Evolutionary conservation across 164 flowering plant genomes (phyloP), one percentile per base, ranked within the genome.

Genomic region (Platanus orientalis): DNA sequence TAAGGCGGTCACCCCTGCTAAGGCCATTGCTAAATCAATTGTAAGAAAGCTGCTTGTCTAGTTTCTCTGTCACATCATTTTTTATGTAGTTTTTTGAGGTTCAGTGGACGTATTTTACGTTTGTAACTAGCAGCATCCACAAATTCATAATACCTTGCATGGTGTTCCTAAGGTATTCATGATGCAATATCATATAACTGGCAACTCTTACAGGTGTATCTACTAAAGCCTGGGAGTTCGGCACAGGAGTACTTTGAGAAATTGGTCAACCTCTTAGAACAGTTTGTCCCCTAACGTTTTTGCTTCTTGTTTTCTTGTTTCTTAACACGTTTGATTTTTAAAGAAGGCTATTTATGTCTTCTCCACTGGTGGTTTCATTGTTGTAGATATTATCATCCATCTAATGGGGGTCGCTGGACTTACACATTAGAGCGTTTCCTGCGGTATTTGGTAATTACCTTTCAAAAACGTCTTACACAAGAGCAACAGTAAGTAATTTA

Each of bases 341-440:
- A 25, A 21, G 20, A n/a, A 11, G 36, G 23, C 34, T 29, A 24
- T 70, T 70, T 59, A 24, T 51, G 24, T 27, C 64, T 47, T 21
- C 39, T 65, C 20, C 26, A 1, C 48, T 36, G 19, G 39, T 58
- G 62, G 59, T 58, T 54, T 71, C n/a, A 23, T 65, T 64, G 30
- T 49, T 71, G 29, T 70, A 95, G 99, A 72, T 95, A 87, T 76
- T 95, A 91, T 73, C 99, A 95, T 73, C 99, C 99, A 24, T 95
- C 99, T 60, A 95, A 95, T 82, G 97, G 97, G 65, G 99, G 99
- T 63, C 96, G 96, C 40, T 91, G 99, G 99, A 95, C 97, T 58
- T 88, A 84, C 69, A 75, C 96, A 23, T 71, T 95, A 69, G 99
- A 95, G 77, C 83, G 90, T 1, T 85, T 91, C 75, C 76, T 95